Percentiles rank a stretch among this genome's conserved stretches.
Evolutionary conservation across 345 rosid genomes (phyloP).

Genomic region (Tarenaya hassleriana): DNA sequence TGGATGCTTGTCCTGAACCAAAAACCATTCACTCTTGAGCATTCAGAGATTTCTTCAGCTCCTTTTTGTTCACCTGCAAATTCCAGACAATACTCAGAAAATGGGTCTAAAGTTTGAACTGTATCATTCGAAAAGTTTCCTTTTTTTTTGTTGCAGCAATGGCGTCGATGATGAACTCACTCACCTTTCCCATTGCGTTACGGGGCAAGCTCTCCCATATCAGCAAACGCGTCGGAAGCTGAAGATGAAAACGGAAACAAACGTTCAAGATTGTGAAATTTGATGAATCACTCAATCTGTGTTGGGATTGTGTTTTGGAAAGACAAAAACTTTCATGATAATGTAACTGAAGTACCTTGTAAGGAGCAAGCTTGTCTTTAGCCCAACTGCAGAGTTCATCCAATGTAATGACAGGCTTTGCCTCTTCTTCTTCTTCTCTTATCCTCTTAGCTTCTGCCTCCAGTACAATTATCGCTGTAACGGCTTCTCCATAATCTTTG

Average conservation of each 20-base stretch:
- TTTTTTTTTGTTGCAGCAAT: background rate
- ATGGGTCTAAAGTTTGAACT: background rate
- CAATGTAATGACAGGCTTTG: conserved; percentile 55
- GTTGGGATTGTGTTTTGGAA: background rate
- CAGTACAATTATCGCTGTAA: conserved; percentile 61
- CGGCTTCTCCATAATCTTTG: conserved; percentile 82
- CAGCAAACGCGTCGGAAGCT: conserved; percentile 80
- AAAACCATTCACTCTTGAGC: conserved; percentile 27
- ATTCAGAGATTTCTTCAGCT: conserved; percentile 62
- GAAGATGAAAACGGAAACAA: conserved; percentile 16
- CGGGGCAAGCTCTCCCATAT: conserved; percentile 91
- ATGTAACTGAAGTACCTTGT: conserved; percentile 55
- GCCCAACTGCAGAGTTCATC: conserved; percentile 79
- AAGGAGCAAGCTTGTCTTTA: conserved; percentile 93
- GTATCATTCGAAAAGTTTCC: background rate
- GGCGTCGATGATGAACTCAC: background rate
- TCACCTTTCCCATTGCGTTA: conserved; percentile 98
- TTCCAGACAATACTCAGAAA: background rate
- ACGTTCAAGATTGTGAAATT: background rate
- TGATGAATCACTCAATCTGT: background rate
- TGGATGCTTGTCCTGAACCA: conserved; percentile 10
- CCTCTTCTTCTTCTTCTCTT: conserved; percentile 38
- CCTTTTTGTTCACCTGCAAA: conserved; percentile 91
- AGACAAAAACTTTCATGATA: background rate
- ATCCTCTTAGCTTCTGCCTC: conserved; percentile 44